Conservation (phyloP, 345 rosid species). For the Psidium guajava region DNA sequence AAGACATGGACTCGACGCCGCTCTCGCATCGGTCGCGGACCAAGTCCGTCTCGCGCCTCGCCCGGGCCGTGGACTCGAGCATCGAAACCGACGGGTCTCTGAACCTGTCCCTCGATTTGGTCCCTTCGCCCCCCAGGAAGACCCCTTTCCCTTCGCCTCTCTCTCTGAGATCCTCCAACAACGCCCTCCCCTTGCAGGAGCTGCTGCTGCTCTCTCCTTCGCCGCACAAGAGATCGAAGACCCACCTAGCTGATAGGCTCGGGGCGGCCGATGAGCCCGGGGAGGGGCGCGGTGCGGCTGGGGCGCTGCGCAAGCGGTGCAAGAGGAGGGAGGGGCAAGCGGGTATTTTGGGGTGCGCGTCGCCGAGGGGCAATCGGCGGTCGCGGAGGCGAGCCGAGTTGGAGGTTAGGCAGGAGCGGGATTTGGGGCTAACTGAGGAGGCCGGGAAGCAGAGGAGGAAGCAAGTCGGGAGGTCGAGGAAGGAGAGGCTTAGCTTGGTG, state of each 20-base stretch:
- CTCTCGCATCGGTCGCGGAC: conserved; percentile 33
- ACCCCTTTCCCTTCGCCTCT: conserved; percentile 27
- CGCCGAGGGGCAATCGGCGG: conserved; percentile 53
- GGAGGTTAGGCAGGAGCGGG: conserved; percentile 63
- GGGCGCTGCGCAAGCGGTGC: conserved; percentile 33
- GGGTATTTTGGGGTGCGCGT: conserved; percentile 27
- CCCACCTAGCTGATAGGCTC: conserved; percentile 51
- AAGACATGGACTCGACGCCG: conserved; percentile 47
- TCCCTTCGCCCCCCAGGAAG: conserved; percentile 31
- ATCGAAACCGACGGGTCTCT: conserved; percentile 17
- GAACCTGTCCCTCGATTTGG: conserved; percentile 35
- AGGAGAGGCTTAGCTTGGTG: conserved; percentile 53
- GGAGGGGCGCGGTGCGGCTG: conserved; percentile 14
- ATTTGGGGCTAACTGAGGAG: conserved; percentile 36
- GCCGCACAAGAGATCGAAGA: conserved; percentile 43
- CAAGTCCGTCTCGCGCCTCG: conserved; percentile 65
- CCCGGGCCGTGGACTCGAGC: conserved; percentile 17
- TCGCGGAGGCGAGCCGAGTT: conserved; percentile 50
- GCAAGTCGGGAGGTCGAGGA: conserved; percentile 43
- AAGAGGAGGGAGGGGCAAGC: conserved; percentile 41
- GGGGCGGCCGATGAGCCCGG: conserved; percentile 50
- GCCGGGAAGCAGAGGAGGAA: conserved; percentile 42
- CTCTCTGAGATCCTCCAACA: conserved; percentile 24
- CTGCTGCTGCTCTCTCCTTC: conserved; percentile 23
- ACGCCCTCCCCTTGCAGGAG: conserved; percentile 4